Evolutionary conservation across 2,329 filamentous ascomycete genomes (phyloP), one percentile per base, ranked within the genome.

Genomic region (Ophiostoma himal-ulmi): DNA sequence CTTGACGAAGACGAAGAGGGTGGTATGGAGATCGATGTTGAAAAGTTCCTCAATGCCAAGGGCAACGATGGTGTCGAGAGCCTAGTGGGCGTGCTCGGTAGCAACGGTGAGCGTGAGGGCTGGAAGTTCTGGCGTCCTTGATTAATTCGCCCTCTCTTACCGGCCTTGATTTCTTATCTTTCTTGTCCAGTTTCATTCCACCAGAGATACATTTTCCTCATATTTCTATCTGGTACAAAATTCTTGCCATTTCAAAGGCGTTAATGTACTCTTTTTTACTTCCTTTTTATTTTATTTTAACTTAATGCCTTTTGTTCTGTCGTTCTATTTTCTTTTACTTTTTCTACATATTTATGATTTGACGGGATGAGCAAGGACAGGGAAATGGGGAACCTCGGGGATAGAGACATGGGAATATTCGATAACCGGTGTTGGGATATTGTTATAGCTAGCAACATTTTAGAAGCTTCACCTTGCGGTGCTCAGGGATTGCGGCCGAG

Each of bases 11-110:
- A 93, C 74, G 84, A 87, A 0, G 87, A 92, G 73, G 92, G 92
- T 44, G 93, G 93, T 34, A 92, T 95, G 82, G 94, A 97, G 80
- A 98, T 99, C 76, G 92, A 97, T 75, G 85, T 94, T 76, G 93
- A 97, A 71, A 84, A 83, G 71, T 88, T 99, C 78, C 83, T 98
- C 70, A 91, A 89, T 70, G 95, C 93, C 0, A 87, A 93, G 69
- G 94, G 92, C 0, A 91, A 89, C 52, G 90, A 94, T 70, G 95
- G 92, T 0, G 91, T 99, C 26, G 94, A 98, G 79, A 85, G 86
- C 75, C 82, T 99, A 57, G 94, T 97, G 0, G 94, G 94, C 20
- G 92, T 96, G 1, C 85, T 86, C 70, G 88, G 88, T 3, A 84
- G 86, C 34, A 84, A 82, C 0, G 89, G 90, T 66, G 89, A 90